A percentile compares a stretch with the other conserved stretches of the same genome.
phyloP scores from a whole-genome alignment of 257 asterid species.

The Echium plantagineum region DNA sequence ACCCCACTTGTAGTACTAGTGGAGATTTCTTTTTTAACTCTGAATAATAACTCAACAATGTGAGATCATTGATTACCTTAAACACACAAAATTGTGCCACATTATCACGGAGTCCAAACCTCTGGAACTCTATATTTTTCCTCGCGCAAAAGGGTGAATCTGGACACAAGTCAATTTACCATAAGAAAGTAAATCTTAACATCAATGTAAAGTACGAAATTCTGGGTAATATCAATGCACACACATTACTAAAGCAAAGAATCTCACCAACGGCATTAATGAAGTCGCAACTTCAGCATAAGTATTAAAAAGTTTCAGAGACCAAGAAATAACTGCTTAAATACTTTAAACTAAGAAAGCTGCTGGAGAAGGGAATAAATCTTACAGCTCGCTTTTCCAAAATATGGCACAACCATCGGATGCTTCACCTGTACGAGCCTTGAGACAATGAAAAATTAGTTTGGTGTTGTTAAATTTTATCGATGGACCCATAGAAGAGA shows the following conservation, averaged over 20 bases:
- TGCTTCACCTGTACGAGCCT: constrained; percentile 78
- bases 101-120: constrained; percentile 72
- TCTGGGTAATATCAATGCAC: neutral
- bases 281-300: no score
- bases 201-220: neutral
- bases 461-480: constrained; percentile 16
- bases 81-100: constrained; percentile 79
- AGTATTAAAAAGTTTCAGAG: no score
- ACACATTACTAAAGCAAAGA: neutral
- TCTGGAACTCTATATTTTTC: constrained; percentile 69
- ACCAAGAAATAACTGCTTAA: no score
- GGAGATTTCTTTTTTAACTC: no score
- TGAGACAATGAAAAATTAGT: constrained; percentile 10
- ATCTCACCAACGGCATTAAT: no score
- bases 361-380: constrained; percentile 5
- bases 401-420: constrained; percentile 81
- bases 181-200: neutral
- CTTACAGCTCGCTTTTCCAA: constrained; percentile 65
- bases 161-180: constrained; percentile 16
- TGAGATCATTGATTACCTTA: constrained; percentile 33
- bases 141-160: constrained; percentile 68
- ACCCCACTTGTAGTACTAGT: no score
- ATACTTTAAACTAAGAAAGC: no score
- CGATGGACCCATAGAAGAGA: constrained; percentile 5
- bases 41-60: neutral